Conservation (phyloP, 2,329 filamentous ascomycete genomes). For the Sarocladiaceae sp. region DNA sequence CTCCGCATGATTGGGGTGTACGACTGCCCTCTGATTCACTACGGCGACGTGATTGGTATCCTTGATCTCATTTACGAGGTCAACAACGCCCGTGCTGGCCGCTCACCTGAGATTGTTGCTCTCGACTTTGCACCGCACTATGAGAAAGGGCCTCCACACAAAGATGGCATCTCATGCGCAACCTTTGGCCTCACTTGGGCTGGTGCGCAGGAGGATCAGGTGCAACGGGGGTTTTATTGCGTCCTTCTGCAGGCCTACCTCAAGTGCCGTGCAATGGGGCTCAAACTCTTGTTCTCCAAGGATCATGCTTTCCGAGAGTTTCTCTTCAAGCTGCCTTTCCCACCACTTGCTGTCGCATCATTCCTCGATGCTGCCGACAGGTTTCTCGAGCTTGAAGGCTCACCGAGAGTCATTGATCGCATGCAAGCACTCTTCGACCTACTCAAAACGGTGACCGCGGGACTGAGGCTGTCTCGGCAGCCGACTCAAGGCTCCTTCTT, state of each 20-base stretch:
- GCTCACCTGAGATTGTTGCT: conserved; percentile 14
- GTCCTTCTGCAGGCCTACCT: conserved; percentile 28
- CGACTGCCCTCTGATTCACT: conserved; percentile 28
- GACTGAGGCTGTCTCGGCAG: too few species aligned
- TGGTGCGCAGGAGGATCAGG: conserved; percentile 16
- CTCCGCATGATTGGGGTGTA: conserved; percentile 29
- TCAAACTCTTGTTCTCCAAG: conserved; percentile 24
- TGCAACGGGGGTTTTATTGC: conserved; percentile 26
- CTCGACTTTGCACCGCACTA: conserved; percentile 30
- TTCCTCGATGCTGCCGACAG: conserved; percentile 30
- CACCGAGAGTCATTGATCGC: conserved; percentile 3
- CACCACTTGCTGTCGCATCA: conserved; percentile 19
- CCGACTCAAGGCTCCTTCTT: too few species aligned
- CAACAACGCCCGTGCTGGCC: conserved; percentile 19
- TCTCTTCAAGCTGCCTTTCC: conserved; percentile 22
- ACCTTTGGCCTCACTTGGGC: conserved; percentile 27
- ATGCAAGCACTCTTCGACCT: conserved; percentile 24
- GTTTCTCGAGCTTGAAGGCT: conserved; percentile 16
- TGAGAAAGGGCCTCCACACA: conserved; percentile 20
- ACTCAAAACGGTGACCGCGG: conserved; percentile 24
- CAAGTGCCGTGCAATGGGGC: conserved; percentile 23
- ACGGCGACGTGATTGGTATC: conserved; percentile 27
- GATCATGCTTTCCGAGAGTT: conserved; percentile 23
- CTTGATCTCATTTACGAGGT: conserved; percentile 30
- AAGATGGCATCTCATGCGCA: not conserved